Base-by-base conservation (phyloP, 75 land plant species). In the Cupressus sempervirens region DNA sequence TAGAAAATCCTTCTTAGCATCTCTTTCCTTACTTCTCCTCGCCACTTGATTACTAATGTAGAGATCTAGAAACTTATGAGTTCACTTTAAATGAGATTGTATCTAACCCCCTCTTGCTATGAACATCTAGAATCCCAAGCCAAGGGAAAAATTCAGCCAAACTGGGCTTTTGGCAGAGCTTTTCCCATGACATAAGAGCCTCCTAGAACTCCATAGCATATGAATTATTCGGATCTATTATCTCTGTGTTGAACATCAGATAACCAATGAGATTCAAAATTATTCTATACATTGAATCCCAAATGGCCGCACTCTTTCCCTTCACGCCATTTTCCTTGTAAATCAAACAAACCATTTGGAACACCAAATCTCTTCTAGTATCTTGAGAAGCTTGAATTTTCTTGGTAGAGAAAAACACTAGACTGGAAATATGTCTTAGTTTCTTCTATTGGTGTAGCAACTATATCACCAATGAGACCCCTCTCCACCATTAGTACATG, bases 351-450 rank as follows among this genome's bases (percentile, higher is more conserved):
- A 50, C 12, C 53, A 50, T 50, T 50, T 50, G 13, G 53, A 50
- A 50, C 0, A 13, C 53, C 1, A 15, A 50, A 12, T 50, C 53
- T 12, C 53, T 50, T 13, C 53, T 50, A 2, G 2, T 1, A 13
- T 1, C 1, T 50, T 50, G 53, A 50, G 53, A 12, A 50, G 53
- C 53, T 2, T 83, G 45, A 20, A 86, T 23, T 20, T 72, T 83
- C 87, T 86, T 86, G 80, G 29, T 11, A 26, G 85, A 26, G 14
- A 86, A 67, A 3, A 86, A 85, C 87, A 73, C 85, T 30, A 45
- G 29, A 15, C 9, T 36, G 29, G 65, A 38, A 43, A 86, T 67
- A n/a, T n/a, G n/a, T n/a, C n/a, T n/a, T n/a, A n/a, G n/a, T n/a
- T n/a, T n/a, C n/a, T n/a, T n/a, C n/a, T n/a, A n/a, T n/a, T n/a